phyloP scores from a whole-genome alignment of 257 asterid genomes.

The Nyctanthes arbortristis region DNA sequence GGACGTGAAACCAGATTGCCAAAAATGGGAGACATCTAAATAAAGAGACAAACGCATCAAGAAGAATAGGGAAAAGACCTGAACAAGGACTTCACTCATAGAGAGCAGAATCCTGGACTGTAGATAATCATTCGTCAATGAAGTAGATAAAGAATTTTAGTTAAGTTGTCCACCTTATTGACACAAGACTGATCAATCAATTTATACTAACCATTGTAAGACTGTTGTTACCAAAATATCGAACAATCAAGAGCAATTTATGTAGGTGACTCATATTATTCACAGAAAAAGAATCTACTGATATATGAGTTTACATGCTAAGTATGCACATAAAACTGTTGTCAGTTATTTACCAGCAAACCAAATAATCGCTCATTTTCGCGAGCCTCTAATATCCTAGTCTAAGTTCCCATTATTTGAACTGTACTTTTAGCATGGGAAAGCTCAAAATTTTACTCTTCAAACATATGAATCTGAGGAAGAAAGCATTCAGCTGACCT shows the following conservation, averaged over 20 bases:
- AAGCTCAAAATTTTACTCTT: slow-evolving; percentile 29
- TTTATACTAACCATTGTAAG: neutral
- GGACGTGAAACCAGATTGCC: neutral
- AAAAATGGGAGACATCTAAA: neutral
- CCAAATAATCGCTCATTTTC: no score
- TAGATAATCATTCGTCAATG: neutral
- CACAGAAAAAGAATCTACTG: neutral
- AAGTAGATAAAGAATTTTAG: neutral
- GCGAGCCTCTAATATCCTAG: slow-evolving; percentile 15
- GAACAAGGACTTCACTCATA: neutral
- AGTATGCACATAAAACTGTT: slow-evolving; percentile 14
- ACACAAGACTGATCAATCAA: neutral
- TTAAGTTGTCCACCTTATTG: neutral
- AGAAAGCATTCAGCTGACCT: slow-evolving; percentile 25
- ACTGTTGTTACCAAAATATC: neutral
- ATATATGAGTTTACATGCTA: neutral
- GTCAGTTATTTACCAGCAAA: slow-evolving; percentile 22
- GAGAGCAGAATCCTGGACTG: neutral
- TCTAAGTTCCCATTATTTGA: slow-evolving; percentile 22
- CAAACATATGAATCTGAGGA: slow-evolving; percentile 15
- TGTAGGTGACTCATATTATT: neutral
- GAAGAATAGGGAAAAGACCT: no score
- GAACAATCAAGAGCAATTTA: neutral
- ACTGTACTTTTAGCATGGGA: slow-evolving; percentile 21
- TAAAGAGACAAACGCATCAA: neutral